Evolutionary conservation across 192 early-diverging fungal species (phyloP), one percentile per base, ranked within the genome.

Genomic region (Coemansia sp.): DNA sequence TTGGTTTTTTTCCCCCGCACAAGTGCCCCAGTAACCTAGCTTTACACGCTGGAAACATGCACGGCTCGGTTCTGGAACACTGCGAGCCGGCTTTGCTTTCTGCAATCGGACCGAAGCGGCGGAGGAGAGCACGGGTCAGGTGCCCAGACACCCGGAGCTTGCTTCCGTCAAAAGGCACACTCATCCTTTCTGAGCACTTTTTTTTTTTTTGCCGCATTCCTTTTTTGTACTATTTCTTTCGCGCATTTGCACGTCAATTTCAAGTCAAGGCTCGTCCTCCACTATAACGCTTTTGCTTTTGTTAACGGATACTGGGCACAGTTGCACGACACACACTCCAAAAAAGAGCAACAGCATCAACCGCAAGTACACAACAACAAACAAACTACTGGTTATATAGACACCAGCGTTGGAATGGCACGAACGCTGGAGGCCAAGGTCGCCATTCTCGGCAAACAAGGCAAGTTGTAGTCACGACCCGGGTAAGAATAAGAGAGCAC

Each of bases 401-500:
- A 56, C 38, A n/a, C 22, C 19, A 35, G 44, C 11, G 47, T 44
- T n/a, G 31, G 27, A 62, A 77, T 77, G 73, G 43, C 64, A 25
- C 67, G 59, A 48, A 59, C 73, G 9, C 73, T 89, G 38, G 88
- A 89, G 67, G 88, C 88, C 54, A 89, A 89, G 58, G 88, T 89
- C 22, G 88, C 87, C 45, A 87, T 89, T 59, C 80, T 89, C 29
- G 88, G 88, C 30, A 89, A 85, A 58, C 86, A 87, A 81, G 86
- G 88, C 85, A 82, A 62, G 60, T 24, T 30, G 80, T 61, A 54
- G 16, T 16, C 49, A 24, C 16, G 49, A 16, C 27, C 6, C 49
- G 0, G 24, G 47, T 3, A 49, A 22, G 19, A n/a, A n/a, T 11
- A 23, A 6, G 47, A 22, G 9, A n/a, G n/a, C n/a, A n/a, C n/a